phyloP scores from a whole-genome alignment of 805 yeast species.

The Candida golubevii region DNA sequence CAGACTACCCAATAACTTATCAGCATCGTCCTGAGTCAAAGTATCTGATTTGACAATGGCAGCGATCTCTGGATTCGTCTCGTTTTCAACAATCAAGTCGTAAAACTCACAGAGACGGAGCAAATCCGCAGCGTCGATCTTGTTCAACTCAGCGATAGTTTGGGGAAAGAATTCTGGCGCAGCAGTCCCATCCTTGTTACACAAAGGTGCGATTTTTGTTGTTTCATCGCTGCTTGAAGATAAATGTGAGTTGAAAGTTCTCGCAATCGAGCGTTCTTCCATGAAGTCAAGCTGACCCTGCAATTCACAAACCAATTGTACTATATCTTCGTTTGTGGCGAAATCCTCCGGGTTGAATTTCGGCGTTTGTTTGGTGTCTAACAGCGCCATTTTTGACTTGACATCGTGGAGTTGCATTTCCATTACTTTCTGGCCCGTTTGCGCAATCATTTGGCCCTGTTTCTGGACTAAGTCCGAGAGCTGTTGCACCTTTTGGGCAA shows the following conservation, averaged over 20 bases:
- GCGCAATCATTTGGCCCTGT: conserved; percentile 61
- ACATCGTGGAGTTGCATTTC: conserved; percentile 61
- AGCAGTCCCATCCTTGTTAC: conserved; percentile 81
- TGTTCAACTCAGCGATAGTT: conserved; percentile 49
- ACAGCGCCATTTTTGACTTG: conserved; percentile 21
- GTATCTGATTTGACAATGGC: conserved; percentile 12
- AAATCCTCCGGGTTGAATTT: conserved; percentile 49
- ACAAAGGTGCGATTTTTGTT: conserved; percentile 54
- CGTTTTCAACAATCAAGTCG: conserved; percentile 54
- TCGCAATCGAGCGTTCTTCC: conserved; percentile 71
- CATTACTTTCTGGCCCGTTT: conserved; percentile 77
- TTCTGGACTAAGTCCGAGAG: conserved; percentile 54
- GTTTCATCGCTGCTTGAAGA: conserved; percentile 30
- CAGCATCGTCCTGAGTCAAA: conserved; percentile 15
- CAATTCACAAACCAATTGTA: conserved; percentile 81
- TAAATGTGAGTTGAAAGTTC: conserved; percentile 62
- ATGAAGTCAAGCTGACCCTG: conserved; percentile 79
- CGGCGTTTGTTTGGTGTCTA: conserved; percentile 9
- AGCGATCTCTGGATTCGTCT: conserved; percentile 11
- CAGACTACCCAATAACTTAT: conserved; percentile 8
- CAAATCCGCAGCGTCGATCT: conserved; percentile 42
- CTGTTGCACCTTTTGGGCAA: conserved; percentile 41
- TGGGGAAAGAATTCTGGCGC: conserved; percentile 50
- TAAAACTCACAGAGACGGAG: conserved; percentile 64
- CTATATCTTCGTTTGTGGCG: conserved; percentile 78